Percentiles rank a stretch among this genome's conserved stretches.
phyloP scores from a whole-genome alignment of 352 stramenopile genomes.

The Globisporangium rhizosaccharum region DNA sequence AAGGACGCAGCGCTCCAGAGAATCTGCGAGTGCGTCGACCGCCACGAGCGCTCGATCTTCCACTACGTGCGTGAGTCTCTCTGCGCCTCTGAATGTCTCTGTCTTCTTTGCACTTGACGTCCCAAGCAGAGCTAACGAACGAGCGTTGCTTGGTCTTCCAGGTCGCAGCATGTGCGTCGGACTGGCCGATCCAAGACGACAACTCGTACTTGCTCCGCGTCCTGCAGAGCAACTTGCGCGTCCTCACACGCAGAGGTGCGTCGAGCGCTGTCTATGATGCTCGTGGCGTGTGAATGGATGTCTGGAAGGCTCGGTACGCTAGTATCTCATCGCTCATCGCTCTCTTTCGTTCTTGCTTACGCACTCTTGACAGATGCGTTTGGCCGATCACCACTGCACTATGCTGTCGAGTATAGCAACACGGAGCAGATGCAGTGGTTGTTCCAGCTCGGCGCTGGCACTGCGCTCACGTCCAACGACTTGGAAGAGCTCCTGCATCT shows the following conservation, averaged over 20 bases:
- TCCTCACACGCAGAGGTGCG: slow-evolving; percentile 28
- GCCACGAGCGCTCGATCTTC: slow-evolving; percentile 35
- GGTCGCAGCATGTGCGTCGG: slow-evolving; percentile 12
- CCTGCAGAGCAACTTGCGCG: slow-evolving; percentile 16
- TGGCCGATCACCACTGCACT: slow-evolving; percentile 41
- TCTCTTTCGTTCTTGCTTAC: neutral
- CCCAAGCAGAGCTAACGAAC: neutral
- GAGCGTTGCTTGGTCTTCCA: neutral
- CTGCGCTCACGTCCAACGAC: slow-evolving; percentile 16
- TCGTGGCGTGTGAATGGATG: neutral
- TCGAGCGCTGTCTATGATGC: too few relatives aligned
- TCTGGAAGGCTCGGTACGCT: neutral
- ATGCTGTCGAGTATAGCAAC: slow-evolving; percentile 39
- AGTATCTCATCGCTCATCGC: neutral
- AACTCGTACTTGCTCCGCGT: slow-evolving; percentile 20
- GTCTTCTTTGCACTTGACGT: too few relatives aligned
- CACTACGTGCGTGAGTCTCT: slow-evolving; percentile 41
- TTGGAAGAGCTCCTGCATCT: slow-evolving; percentile 30
- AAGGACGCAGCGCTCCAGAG: slow-evolving; percentile 26
- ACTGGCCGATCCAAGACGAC: slow-evolving; percentile 14
- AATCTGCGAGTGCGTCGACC: slow-evolving; percentile 29
- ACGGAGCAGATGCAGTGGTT: slow-evolving; percentile 29
- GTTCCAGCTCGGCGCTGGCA: slow-evolving; percentile 23
- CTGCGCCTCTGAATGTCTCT: too few relatives aligned
- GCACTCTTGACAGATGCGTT: slow-evolving; percentile 23